Evolutionary conservation across 2,329 filamentous ascomycete genomes (phyloP), one percentile per base, ranked within the genome.

Genomic region (Penicillium rolfsii): DNA sequence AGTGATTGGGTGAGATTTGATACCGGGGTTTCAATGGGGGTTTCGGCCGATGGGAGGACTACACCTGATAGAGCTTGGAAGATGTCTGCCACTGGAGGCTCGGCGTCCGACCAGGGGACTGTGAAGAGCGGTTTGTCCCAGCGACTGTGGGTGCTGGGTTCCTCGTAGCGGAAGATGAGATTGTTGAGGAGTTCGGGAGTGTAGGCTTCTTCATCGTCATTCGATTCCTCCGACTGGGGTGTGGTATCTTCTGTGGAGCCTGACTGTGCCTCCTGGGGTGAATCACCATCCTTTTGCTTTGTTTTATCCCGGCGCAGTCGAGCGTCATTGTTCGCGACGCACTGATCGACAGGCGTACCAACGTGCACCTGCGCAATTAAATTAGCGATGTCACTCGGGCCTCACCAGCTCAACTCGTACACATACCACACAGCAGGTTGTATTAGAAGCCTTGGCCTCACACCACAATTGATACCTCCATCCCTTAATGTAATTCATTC

Each of bases 401-500:
- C 22, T 28, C 35, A 24, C 36, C 14, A 38, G 36, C 2, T 5
- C 9, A 4, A n/a, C 5, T 43, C 4, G 26, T 52, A 46, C 8
- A 74, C 81, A 74, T 73, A 89, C 84, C 65, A 88, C 85, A 68
- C 86, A 88, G 71, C 81, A 86, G 2, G 84, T 82, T 6, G 86
- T 88, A 58, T 83, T 82, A 14, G 84, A 76, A 3, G 86, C 85
- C 73, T 89, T 89, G 30, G 86, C 85, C 72, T 89, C 86, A 70
- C 86, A 89, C 80, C 86, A 88, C 46, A 89, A 74, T 75, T 89
- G 87, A 69, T 89, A 89, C 41, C 86, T 80, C 74, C 85, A 88
- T 22, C 86, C 87, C 73, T 89, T 89, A 77, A 89, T 89, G 73
- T 89, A 89, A 72, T 89, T 88, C 77, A 87, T 80, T 35, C 84